Conservation (phyloP, 768 basidiomycete genomes). For the Lentinus brumalis region DNA sequence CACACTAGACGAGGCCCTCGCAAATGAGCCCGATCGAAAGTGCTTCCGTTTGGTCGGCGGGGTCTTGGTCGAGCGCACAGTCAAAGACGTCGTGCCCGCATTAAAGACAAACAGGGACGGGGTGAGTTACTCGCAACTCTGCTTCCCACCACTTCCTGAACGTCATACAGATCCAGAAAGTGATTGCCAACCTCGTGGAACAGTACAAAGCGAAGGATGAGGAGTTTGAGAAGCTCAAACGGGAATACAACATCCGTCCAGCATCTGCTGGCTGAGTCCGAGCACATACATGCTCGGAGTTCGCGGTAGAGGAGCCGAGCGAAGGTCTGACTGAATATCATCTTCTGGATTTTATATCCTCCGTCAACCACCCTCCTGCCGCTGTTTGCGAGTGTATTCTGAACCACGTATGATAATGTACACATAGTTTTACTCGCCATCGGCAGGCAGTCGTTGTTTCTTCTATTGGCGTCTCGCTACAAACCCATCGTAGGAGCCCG, state of each 20-base stretch:
- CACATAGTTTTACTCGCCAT: too few relatives aligned
- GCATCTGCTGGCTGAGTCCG: slow-evolving; percentile 25
- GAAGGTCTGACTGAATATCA: not conserved
- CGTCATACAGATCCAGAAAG: slow-evolving; percentile 71
- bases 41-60: slow-evolving; percentile 98
- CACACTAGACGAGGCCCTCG: slow-evolving; percentile 81
- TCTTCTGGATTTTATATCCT: too few relatives aligned
- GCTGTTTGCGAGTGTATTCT: too few relatives aligned
- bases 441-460: too few relatives aligned
- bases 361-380: too few relatives aligned
- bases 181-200: slow-evolving; percentile 73
- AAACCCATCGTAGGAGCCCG: too few relatives aligned
- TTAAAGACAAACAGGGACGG: slow-evolving; percentile 88
- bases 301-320: not conserved
- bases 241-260: slow-evolving; percentile 74
- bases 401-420: too few relatives aligned
- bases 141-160: not conserved
- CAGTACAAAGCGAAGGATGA: slow-evolving; percentile 90
- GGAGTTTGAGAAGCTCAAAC: slow-evolving; percentile 79
- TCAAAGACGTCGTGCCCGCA: slow-evolving; percentile 90
- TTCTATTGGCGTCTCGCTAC: too few relatives aligned
- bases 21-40: slow-evolving; percentile 86
- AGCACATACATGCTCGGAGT: too few relatives aligned
- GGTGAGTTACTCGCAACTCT: slow-evolving; percentile 45
- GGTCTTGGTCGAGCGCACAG: slow-evolving; percentile 92